Conservation (phyloP, 2,329 filamentous ascomycete genomes). For the Claviceps citrina region DNA sequence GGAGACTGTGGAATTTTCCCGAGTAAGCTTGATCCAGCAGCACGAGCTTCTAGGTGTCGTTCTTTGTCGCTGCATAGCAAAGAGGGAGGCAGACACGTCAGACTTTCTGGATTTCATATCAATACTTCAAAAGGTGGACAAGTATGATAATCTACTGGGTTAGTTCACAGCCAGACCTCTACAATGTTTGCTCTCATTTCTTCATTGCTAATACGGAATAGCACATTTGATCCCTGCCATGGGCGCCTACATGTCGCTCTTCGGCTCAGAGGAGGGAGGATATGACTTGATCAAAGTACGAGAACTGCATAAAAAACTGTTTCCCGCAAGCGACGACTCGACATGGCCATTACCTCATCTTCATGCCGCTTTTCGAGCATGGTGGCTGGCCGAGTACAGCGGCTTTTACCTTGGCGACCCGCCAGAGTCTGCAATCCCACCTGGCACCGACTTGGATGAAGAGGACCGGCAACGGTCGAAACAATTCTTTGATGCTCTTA, state of each 20-base stretch:
- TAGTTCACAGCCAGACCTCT: slow-evolving; percentile 10
- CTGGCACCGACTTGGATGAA: slow-evolving; percentile 46
- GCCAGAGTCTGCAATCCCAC: slow-evolving; percentile 37
- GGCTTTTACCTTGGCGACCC: slow-evolving; percentile 71
- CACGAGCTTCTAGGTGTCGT: slow-evolving; percentile 81
- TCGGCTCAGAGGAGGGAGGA: slow-evolving; percentile 62
- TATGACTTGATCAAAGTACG: slow-evolving; percentile 53
- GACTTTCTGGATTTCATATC: slow-evolving; percentile 63
- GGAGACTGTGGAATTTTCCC: slow-evolving; percentile 69
- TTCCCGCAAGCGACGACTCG: slow-evolving; percentile 48
- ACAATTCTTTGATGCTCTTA: slow-evolving; percentile 59
- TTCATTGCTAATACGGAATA: slow-evolving; percentile 7
- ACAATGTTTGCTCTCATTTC: slow-evolving; percentile 1
- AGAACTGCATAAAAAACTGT: slow-evolving; percentile 52
- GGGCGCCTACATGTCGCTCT: slow-evolving; percentile 59
- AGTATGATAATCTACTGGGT: slow-evolving; percentile 53
- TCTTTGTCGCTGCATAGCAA: slow-evolving; percentile 62
- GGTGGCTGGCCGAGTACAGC: slow-evolving; percentile 90
- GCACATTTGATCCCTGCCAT: slow-evolving; percentile 75
- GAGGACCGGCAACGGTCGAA: slow-evolving; percentile 59
- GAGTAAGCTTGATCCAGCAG: slow-evolving; percentile 66
- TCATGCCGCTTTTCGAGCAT: slow-evolving; percentile 61
- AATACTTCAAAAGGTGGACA: slow-evolving; percentile 53
- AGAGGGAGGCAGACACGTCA: slow-evolving; percentile 49
- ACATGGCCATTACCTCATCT: slow-evolving; percentile 61